Evolutionary conservation across 257 asterid species (phyloP).

Genomic region (Handroanthus guayacan): DNA sequence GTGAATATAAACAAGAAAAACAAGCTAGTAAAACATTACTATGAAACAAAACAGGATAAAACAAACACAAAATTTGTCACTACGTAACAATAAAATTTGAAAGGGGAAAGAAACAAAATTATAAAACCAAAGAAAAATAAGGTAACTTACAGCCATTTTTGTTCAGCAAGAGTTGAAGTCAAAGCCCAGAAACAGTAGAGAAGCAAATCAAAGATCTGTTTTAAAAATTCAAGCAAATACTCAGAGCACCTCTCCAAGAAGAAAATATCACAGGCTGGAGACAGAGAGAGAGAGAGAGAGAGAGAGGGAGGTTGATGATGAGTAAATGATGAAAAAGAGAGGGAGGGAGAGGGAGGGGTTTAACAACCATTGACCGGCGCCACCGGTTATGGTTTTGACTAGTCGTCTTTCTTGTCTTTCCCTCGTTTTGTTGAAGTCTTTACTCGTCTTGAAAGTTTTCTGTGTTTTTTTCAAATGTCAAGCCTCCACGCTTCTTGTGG

Average conservation of each 20-base stretch:
- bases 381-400: slow-evolving; percentile 50
- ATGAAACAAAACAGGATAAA: background rate
- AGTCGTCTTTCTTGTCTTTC: slow-evolving; percentile 30
- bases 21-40: background rate
- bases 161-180: background rate
- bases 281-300: slow-evolving; percentile 24
- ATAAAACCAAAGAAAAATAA: background rate
- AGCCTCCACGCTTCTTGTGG: background rate
- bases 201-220: slow-evolving; percentile 16
- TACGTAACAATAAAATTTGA: background rate
- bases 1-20: background rate
- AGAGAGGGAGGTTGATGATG: slow-evolving; percentile 33
- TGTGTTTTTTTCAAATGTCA: background rate
- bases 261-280: slow-evolving; percentile 20
- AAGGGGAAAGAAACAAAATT: background rate
- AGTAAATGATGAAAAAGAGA: slow-evolving; percentile 37
- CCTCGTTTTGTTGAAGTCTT: slow-evolving; percentile 21
- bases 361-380: slow-evolving; percentile 50
- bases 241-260: background rate
- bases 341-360: slow-evolving; percentile 10
- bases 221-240: background rate
- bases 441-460: slow-evolving; percentile 30
- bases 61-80: background rate
- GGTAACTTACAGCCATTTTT: slow-evolving; percentile 55
- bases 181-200: slow-evolving; percentile 29